Base-by-base conservation (phyloP, 495 filamentous ascomycete genomes). In the Aspergillus sclerotiicarbonarius region DNA sequence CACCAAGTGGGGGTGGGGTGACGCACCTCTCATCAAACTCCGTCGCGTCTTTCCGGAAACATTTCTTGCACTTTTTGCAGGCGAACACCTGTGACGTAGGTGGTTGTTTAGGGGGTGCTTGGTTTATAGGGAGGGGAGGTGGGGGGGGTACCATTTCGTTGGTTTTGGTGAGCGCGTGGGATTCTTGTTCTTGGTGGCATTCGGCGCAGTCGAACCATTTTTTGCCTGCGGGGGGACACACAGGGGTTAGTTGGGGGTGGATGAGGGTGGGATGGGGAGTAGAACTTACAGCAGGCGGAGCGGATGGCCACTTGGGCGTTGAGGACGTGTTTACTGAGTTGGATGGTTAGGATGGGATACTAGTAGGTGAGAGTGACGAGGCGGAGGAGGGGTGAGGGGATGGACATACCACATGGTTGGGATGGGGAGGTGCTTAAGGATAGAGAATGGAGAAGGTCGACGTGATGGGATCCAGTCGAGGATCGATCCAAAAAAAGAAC, bases 141-240 rank as follows among this genome's bases (percentile, higher is more conserved):
- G 43, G 52, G 29, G 35, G 16, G 41, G 58, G 41, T 69, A 87
- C 87, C 92, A 98, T 95, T 60, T 98, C 95, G 61, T 84, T 78
- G 41, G 77, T 78, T 73, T 97, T 89, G 37, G 82, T 70, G 44
- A 98, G 84, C 39, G 78, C 68, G 69, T 98, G 94, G 37, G 78
- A 69, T 67, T 92, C 89, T 53, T 83, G 76, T 63, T 97, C 94
- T 37, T 78, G 78, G 78, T 98, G 94, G 76, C 94, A 98, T 70
- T 96, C 89, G 55, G 91, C 90, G 76, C 95, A 98, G 75, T 98
- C 95, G 77, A 96, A 98, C 94, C 94, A 98, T 83, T 96, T 96
- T 45, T 85, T 81, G 79, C 90, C 90, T 94, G 61, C 19, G 39
- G 15, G 21, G 9, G 16, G 43, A 62, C 45, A 41, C 16, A 45